Percentiles rank a stretch among this genome's conserved stretches.
Evolutionary conservation across 768 basidiomycete species (phyloP).

Genomic region (Termitomyces sp.): DNA sequence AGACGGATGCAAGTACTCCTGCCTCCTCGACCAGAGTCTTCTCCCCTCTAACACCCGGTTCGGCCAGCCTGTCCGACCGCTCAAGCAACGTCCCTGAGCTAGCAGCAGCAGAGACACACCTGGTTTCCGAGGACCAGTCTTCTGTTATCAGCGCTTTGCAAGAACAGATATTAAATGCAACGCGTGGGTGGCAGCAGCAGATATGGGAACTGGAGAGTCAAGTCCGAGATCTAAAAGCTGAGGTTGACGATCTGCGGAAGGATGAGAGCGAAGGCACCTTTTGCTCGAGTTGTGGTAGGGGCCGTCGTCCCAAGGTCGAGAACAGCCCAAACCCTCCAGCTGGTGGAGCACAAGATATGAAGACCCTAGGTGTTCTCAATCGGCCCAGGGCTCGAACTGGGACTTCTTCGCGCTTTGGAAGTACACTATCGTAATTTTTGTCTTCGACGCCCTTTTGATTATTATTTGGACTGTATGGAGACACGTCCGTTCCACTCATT

Average conservation of each 20-base stretch:
- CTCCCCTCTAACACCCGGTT: conserved; percentile 35
- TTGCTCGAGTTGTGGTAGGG: conserved; percentile 64
- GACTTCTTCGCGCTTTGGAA: conserved; percentile 58
- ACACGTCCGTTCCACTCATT: conserved; percentile 14
- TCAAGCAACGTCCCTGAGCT: conserved; percentile 28
- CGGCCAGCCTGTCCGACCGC: conserved; percentile 10
- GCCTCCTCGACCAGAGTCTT: conserved; percentile 43
- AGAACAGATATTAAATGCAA: conserved; percentile 54
- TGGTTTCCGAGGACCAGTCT: conserved; percentile 37
- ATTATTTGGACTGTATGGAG: conserved; percentile 1
- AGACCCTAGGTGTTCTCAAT: conserved; percentile 44
- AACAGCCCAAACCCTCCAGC: neutral
- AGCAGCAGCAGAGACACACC: conserved; percentile 12
- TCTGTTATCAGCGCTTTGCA: conserved; percentile 51
- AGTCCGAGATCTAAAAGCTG: conserved; percentile 65
- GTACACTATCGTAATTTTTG: conserved; percentile 32
- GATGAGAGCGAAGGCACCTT: conserved; percentile 32
- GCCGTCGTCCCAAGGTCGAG: conserved; percentile 17
- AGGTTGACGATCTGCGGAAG: conserved; percentile 55
- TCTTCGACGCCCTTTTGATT: neutral
- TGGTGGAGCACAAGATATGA: conserved; percentile 16
- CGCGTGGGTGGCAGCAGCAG: conserved; percentile 67
- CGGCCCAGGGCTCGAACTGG: conserved; percentile 70
- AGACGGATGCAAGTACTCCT: conserved; percentile 45
- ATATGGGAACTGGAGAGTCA: conserved; percentile 76